These are phyloP conservation scores for Porpolomopsis calyptriformis DNA, from an alignment of 768 basidiomycete genomes.

Conservation along the genomic window DNA sequence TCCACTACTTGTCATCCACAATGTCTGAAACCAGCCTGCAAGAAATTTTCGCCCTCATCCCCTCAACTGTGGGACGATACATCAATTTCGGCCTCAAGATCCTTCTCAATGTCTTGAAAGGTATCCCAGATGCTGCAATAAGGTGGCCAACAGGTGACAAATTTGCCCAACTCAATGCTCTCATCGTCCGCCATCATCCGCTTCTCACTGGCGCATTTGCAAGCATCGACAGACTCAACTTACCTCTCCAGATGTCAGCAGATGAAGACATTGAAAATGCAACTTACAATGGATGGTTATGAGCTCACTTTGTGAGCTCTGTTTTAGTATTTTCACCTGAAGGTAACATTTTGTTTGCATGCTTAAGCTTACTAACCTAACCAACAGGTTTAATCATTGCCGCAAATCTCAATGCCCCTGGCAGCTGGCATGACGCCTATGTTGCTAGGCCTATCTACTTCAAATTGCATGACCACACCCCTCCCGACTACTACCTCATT, in stretches of 20 bases:
- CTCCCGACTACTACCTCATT: constrained; percentile 26
- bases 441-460: constrained; percentile 31
- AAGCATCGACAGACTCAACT: constrained; percentile 29
- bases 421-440: constrained; percentile 33
- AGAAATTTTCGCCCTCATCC: constrained; percentile 36
- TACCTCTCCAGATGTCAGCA: constrained; percentile 22
- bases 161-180: constrained; percentile 16
- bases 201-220: constrained; percentile 30
- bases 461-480: constrained; percentile 16
- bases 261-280: constrained; percentile 33
- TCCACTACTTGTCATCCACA: constrained; percentile 32
- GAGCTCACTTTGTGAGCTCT: constrained; percentile 27
- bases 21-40: constrained; percentile 31
- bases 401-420: constrained; percentile 25
- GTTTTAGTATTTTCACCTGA: constrained; percentile 21
- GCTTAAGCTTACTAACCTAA: not conserved
- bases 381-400: constrained; percentile 25
- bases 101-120: constrained; percentile 19
- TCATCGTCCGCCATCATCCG: constrained; percentile 23
- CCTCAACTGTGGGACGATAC: constrained; percentile 26
- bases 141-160: constrained; percentile 19
- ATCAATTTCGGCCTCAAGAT: constrained; percentile 23
- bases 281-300: constrained; percentile 34
- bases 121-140: constrained; percentile 22
- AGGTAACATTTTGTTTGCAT: constrained; percentile 10